These are phyloP conservation scores for Trichoderma gracile DNA, from an alignment of 2,329 filamentous ascomycete species.

Conservation along the genomic window DNA sequence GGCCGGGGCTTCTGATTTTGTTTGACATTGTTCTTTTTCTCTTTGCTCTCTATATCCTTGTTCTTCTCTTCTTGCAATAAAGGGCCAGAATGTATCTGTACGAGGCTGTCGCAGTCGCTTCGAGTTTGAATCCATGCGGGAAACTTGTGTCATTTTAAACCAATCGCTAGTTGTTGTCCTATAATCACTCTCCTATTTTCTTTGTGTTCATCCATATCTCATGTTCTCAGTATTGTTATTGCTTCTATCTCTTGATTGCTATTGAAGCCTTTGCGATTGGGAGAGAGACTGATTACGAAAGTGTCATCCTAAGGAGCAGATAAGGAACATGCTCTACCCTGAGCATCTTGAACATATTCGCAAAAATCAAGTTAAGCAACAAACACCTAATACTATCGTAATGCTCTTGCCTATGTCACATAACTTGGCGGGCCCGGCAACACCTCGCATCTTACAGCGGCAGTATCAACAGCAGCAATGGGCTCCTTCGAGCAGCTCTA, in stretches of 20 bases:
- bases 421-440: too few relatives aligned
- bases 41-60: not conserved
- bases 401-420: too few relatives aligned
- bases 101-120: slow-evolving; percentile 15
- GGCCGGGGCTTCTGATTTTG: slow-evolving; percentile 17
- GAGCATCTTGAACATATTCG: too few relatives aligned
- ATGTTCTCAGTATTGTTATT: not conserved
- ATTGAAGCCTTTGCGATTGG: too few relatives aligned
- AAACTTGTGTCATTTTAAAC: not conserved
- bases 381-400: too few relatives aligned
- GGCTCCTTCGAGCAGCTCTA: too few relatives aligned
- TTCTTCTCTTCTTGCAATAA: slow-evolving; percentile 3
- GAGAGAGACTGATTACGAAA: too few relatives aligned
- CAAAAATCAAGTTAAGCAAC: too few relatives aligned
- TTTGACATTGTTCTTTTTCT: slow-evolving; percentile 7
- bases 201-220: not conserved
- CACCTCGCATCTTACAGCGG: too few relatives aligned
- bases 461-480: too few relatives aligned
- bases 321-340: too few relatives aligned
- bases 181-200: not conserved
- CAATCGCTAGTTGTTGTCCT: slow-evolving; percentile 13
- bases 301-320: too few relatives aligned
- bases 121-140: not conserved
- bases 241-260: not conserved
- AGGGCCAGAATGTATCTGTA: slow-evolving; percentile 10